Evolutionary conservation across 306 rosid species (phyloP).

Genomic region (Aeschynomene evenia): DNA sequence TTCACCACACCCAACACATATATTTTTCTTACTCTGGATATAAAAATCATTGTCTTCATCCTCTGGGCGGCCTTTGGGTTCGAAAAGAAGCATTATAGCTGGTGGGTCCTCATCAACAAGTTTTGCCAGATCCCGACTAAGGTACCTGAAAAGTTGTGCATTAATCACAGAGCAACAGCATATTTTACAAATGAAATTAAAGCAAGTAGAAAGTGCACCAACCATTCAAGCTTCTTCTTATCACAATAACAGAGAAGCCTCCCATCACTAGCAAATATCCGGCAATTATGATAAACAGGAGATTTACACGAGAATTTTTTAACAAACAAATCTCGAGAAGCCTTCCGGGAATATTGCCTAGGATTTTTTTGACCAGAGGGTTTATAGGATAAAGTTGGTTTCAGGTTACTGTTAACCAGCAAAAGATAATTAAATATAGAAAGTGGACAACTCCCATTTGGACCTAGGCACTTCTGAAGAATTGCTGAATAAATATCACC

Average conservation of each 20-base stretch:
- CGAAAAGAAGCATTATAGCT: slow-evolving; percentile 92
- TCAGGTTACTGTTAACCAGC: slow-evolving; percentile 55
- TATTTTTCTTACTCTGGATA: slow-evolving; percentile 88
- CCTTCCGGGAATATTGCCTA: slow-evolving; percentile 56
- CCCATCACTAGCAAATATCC: slow-evolving; percentile 94
- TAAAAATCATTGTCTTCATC: slow-evolving; percentile 95
- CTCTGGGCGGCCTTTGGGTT: slow-evolving; percentile 99
- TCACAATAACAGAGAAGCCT: slow-evolving; percentile 96
- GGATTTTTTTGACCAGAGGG: slow-evolving; percentile 45
- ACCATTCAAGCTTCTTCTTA: slow-evolving; percentile 91
- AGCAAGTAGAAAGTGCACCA: slow-evolving; percentile 41
- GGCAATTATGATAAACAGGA: slow-evolving; percentile 95
- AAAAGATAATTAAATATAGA: slow-evolving; percentile 74
- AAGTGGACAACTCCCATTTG: slow-evolving; percentile 75
- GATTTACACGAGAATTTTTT: slow-evolving; percentile 90
- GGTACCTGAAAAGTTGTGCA: slow-evolving; percentile 60
- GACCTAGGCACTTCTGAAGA: slow-evolving; percentile 82
- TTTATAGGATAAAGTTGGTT: slow-evolving; percentile 48
- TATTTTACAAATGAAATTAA: slow-evolving; percentile 4
- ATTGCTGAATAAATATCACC: slow-evolving; percentile 54
- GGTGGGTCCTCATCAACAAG: slow-evolving; percentile 79
- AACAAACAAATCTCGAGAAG: slow-evolving; percentile 86
- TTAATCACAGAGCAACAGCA: slow-evolving; percentile 28
- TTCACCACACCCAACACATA: slow-evolving; percentile 98
- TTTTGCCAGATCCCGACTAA: slow-evolving; percentile 75